These are phyloP conservation scores for Chlamydomonas sphaeroides DNA, from an alignment of 139 green algal species.

Conservation along the genomic window DNA sequence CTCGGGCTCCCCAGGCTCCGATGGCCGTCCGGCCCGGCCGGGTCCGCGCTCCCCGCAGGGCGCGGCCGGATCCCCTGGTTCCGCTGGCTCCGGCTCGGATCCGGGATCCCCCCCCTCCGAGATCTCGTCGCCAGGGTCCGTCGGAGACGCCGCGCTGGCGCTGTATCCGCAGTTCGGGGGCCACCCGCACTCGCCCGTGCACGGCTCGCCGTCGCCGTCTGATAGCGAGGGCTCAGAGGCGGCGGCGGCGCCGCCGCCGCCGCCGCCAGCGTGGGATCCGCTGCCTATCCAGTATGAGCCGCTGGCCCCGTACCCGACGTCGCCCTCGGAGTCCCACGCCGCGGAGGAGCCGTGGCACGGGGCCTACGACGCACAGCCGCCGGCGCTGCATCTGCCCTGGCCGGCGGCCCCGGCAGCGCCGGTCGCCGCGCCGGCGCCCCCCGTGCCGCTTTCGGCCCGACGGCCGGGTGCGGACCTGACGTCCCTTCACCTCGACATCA, in stretches of 20 bases:
- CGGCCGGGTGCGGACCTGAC: neutral
- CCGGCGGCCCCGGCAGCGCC: neutral
- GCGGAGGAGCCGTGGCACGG: conserved; percentile 10
- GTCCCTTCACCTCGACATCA: neutral
- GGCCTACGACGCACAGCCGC: conserved; percentile 14
- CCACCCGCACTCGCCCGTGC: neutral
- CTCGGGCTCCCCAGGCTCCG: too few species aligned
- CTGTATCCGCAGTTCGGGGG: conserved; percentile 18
- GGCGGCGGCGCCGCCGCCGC: neutral
- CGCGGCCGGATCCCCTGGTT: neutral
- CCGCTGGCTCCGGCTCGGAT: neutral
- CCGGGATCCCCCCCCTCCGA: neutral
- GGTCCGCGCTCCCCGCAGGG: too few species aligned
- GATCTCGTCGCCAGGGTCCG: conserved; percentile 6
- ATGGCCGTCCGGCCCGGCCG: too few species aligned
- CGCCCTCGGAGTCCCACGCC: neutral
- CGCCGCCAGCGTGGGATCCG: neutral
- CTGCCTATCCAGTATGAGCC: conserved; percentile 30
- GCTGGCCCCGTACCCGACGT: neutral
- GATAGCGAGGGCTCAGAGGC: neutral
- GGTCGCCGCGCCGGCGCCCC: neutral
- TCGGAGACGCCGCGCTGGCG: neutral
- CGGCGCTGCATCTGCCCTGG: neutral
- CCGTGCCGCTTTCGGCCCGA: neutral
- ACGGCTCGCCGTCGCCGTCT: neutral